Evolutionary conservation across 1,139 yeast genomes (phyloP).

Genomic region (Diutina neorugosa): DNA sequence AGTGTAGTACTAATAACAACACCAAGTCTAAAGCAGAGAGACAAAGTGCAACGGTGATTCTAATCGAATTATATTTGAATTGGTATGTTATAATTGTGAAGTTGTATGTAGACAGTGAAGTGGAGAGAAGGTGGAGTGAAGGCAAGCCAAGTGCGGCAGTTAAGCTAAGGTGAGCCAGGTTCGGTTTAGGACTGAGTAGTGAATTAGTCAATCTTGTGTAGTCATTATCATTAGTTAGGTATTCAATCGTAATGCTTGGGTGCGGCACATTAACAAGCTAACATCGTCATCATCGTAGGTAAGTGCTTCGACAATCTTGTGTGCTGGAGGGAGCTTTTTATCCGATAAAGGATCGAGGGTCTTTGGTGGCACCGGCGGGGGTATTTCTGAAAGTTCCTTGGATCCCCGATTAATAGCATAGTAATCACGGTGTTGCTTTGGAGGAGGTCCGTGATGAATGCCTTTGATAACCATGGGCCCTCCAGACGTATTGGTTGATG

Average conservation of each 20-base stretch:
- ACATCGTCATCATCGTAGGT: background rate
- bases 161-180: too few relatives aligned
- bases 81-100: too few relatives aligned
- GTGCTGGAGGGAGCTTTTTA: background rate
- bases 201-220: too few relatives aligned
- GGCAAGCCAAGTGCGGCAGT: too few relatives aligned
- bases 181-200: too few relatives aligned
- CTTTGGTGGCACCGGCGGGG: constrained; percentile 1
- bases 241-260: constrained; percentile 1
- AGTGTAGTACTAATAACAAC: too few relatives aligned
- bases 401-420: background rate
- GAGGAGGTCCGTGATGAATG: background rate
- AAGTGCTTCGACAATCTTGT: background rate
- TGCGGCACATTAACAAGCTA: background rate
- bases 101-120: too few relatives aligned
- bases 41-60: too few relatives aligned
- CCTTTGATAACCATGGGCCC: background rate
- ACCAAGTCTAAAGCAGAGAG: too few relatives aligned
- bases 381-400: background rate
- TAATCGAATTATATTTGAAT: too few relatives aligned
- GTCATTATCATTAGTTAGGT: background rate
- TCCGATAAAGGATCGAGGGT: background rate
- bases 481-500: too few relatives aligned
- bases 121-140: too few relatives aligned
- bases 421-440: background rate